Base-by-base conservation (phyloP, 176 grass and related monocot genomes). In the Secale cereale region DNA sequence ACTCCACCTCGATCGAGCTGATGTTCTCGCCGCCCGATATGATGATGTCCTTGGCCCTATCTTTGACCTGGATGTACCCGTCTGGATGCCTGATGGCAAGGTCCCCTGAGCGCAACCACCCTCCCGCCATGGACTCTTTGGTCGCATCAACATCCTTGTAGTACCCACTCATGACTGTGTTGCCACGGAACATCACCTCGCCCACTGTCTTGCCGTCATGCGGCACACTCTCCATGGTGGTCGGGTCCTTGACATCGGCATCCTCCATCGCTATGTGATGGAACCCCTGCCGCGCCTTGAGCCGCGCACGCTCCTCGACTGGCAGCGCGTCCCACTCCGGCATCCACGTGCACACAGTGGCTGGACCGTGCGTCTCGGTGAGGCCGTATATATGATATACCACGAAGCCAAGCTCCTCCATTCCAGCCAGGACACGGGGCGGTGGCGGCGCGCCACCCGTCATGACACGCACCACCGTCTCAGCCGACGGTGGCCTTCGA, bases 141-240 rank as follows among this genome's bases (percentile, higher is more conserved):
- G 91, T 93, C 1, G 78, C 88, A 17, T 14, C 7, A 2, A 81
- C 20, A 73, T 93, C 88, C 72, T 79, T 78, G 73, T 80, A 90
- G 56, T 90, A 90, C 2, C 91, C 88, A 46, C 85, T 87, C 91
- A 90, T 93, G 29, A 93, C 82, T 19, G 77, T 93, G 82, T 93
- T 93, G 3, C 91, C 78, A 0, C 91, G 71, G 74, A 90, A 90
- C 81, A 90, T 81, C 36, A 93, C 91, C 79, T 93, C 88, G 14
- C 88, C 91, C 6, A 90, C 59, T 1, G 82, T 88, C 16, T 20
- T 2, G 0, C 85, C 91, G 60, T 93, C 91, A 20, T 8, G 16
- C 32, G 85, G 78, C 54, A 90, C 67, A 59, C 78, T 86, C 73
- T 83, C 65, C 88, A 93, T 93, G 0, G 91, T 93, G 3, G 0